These are phyloP conservation scores for Umbelopsis vinacea DNA, from an alignment of 192 early-diverging fungal genomes.

Conservation along the genomic window DNA sequence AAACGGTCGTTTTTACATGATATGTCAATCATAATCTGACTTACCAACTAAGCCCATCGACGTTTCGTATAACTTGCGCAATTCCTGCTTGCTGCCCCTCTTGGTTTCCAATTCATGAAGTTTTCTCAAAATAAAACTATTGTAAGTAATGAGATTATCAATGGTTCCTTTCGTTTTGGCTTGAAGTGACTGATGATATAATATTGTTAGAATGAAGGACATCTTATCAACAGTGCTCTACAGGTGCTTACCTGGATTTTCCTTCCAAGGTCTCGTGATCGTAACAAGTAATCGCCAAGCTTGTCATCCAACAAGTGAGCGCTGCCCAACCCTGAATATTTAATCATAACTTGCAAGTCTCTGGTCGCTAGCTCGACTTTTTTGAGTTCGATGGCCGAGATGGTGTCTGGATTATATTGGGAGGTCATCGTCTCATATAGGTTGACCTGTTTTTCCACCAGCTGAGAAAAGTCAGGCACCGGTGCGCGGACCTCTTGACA, in stretches of 20 bases:
- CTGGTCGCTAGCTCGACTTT: slow-evolving; percentile 51
- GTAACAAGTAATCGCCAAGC: slow-evolving; percentile 43
- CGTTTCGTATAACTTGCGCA: slow-evolving; percentile 33
- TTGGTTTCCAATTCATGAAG: slow-evolving; percentile 35
- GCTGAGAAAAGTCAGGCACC: slow-evolving; percentile 53
- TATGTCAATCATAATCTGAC: neutral
- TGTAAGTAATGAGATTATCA: slow-evolving; percentile 58
- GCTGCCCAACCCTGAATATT: slow-evolving; percentile 45
- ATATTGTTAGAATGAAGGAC: slow-evolving; percentile 31
- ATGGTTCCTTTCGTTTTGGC: slow-evolving; percentile 51
- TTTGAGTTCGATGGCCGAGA: slow-evolving; percentile 49
- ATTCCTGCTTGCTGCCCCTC: slow-evolving; percentile 38
- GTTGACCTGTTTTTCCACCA: slow-evolving; percentile 52
- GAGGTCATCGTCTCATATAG: slow-evolving; percentile 45
- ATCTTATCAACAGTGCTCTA: slow-evolving; percentile 39
- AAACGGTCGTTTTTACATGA: neutral
- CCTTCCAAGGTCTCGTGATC: slow-evolving; percentile 44
- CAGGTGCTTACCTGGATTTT: slow-evolving; percentile 42
- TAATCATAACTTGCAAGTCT: slow-evolving; percentile 54
- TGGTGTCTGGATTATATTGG: slow-evolving; percentile 36
- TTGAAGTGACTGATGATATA: slow-evolving; percentile 49
- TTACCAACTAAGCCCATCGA: slow-evolving; percentile 46
- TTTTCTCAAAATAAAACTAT: slow-evolving; percentile 44
- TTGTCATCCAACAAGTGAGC: slow-evolving; percentile 39
- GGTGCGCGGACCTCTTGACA: slow-evolving; percentile 23